Conservation (phyloP, 345 rosid genomes). For the Combretum micranthum region DNA sequence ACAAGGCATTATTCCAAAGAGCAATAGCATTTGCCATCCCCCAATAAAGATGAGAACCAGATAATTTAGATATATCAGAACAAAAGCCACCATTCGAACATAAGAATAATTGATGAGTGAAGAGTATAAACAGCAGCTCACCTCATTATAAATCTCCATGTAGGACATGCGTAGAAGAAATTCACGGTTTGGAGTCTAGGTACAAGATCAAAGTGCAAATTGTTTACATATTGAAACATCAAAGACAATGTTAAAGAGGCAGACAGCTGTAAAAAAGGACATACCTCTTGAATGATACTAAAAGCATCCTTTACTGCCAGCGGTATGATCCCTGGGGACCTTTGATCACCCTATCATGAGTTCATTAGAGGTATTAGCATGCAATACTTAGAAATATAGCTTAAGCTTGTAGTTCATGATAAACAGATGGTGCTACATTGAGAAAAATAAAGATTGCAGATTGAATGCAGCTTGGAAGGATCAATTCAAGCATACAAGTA, state of each 20-base stretch:
- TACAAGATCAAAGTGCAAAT: constrained; percentile 13
- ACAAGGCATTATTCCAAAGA: constrained; percentile 10
- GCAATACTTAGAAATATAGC: constrained; percentile 3
- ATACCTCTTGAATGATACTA: constrained; percentile 97
- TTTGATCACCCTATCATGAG: constrained; percentile 93
- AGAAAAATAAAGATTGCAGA: background rate
- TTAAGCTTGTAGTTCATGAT: background rate
- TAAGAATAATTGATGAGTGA: background rate
- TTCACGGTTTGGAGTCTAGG: constrained; percentile 86
- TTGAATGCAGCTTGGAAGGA: background rate
- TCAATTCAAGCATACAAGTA: too few species aligned
- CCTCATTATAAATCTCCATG: constrained; percentile 98
- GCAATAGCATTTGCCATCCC: background rate
- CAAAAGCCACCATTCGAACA: constrained; percentile 5
- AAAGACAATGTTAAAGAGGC: background rate
- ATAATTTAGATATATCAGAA: constrained; percentile 9
- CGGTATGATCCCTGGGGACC: constrained; percentile 98
- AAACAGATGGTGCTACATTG: background rate
- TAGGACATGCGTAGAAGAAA: constrained; percentile 96
- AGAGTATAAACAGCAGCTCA: constrained; percentile 24
- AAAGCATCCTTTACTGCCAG: constrained; percentile 96
- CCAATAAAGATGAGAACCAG: constrained; percentile 2
- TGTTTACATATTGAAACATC: constrained; percentile 11
- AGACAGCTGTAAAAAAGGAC: constrained; percentile 11
- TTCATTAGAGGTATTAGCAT: constrained; percentile 3